A percentile compares a stretch with the other conserved stretches of the same genome.
Evolutionary conservation across 2,329 filamentous ascomycete genomes (phyloP).

Genomic region (Beauveria rudraprayagi): DNA sequence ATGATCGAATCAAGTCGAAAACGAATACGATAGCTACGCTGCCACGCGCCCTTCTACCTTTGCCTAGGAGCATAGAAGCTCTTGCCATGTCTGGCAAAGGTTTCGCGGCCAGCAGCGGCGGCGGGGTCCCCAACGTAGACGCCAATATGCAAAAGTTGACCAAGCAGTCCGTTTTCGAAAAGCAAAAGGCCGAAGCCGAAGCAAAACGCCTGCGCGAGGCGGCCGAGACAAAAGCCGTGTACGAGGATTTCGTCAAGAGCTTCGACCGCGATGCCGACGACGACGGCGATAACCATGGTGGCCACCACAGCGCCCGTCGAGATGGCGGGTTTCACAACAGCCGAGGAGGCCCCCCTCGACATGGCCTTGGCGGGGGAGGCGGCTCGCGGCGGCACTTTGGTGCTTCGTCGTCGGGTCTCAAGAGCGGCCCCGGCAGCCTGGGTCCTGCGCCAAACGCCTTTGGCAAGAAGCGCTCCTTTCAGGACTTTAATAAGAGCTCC

Average conservation of each 20-base stretch:
- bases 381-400: constrained; percentile 57
- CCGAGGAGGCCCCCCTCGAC: constrained; percentile 17
- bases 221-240: constrained; percentile 78
- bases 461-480: constrained; percentile 46
- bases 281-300: constrained; percentile 20
- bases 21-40: background rate
- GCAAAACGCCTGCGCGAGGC: constrained; percentile 78
- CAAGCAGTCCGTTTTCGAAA: constrained; percentile 83
- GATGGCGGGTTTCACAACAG: background rate
- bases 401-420: constrained; percentile 35
- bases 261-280: constrained; percentile 56
- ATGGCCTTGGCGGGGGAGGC: constrained; percentile 22
- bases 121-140: constrained; percentile 59
- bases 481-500: constrained; percentile 22
- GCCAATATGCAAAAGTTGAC: constrained; percentile 71
- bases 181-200: constrained; percentile 81
- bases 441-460: constrained; percentile 44
- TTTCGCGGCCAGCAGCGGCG: constrained; percentile 27
- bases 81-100: constrained; percentile 40
- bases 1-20: background rate
- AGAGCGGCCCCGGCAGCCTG: constrained; percentile 55
- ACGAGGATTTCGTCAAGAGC: constrained; percentile 80
- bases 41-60: background rate
- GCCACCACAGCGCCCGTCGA: background rate
- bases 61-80: background rate